phyloP scores from a whole-genome alignment of 352 stramenopile species.

The Pythium brachiatum region DNA sequence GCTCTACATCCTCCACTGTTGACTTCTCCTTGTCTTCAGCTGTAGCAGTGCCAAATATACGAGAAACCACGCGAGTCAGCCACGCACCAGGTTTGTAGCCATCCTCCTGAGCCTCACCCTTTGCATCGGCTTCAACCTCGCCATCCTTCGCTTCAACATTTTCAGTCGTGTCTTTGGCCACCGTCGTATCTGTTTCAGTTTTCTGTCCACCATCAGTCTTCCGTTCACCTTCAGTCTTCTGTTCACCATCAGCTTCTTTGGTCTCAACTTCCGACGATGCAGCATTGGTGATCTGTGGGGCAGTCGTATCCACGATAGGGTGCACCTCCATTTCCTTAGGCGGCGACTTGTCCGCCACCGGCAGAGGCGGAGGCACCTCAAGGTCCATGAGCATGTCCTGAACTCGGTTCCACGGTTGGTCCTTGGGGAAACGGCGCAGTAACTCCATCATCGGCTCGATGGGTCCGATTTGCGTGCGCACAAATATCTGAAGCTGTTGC shows the following conservation, averaged over 20 bases:
- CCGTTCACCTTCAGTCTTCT: not conserved
- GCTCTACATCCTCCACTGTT: not conserved
- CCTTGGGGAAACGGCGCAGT: slow-evolving; percentile 13
- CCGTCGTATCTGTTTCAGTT: not conserved
- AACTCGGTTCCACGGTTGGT: slow-evolving; percentile 3
- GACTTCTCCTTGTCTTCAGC: not conserved
- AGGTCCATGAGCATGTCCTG: slow-evolving; percentile 14
- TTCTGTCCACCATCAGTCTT: not conserved
- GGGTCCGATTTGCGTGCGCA: slow-evolving; percentile 25
- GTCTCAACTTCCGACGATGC: not conserved
- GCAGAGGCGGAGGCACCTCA: slow-evolving; percentile 10
- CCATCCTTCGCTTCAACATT: not conserved
- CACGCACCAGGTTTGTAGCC: not conserved
- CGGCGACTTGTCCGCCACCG: not conserved
- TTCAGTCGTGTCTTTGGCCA: not conserved
- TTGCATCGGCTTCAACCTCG: not conserved
- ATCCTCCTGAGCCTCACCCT: not conserved
- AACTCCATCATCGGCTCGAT: slow-evolving; percentile 23
- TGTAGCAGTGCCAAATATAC: not conserved
- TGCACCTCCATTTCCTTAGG: not conserved
- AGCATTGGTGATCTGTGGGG: no score
- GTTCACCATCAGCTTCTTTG: not conserved
- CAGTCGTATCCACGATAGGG: not conserved
- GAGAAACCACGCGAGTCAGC: slow-evolving; percentile 1
- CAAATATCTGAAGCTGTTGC: slow-evolving; percentile 42